Conservation (phyloP, 306 rosid species). For the Echinosophora koreensis region DNA sequence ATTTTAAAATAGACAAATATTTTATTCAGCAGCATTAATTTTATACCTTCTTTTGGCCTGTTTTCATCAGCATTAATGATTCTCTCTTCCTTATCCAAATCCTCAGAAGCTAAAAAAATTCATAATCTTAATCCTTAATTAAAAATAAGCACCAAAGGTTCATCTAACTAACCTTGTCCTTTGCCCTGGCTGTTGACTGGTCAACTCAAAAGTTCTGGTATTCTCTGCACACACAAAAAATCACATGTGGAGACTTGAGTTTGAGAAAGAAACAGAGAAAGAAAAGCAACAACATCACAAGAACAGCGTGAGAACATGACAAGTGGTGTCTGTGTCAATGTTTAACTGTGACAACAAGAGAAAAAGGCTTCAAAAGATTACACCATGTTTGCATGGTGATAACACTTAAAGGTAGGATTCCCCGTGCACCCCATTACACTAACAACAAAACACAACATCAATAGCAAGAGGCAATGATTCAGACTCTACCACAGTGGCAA, state of each 20-base stretch:
- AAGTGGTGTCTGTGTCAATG: constrained; percentile 55
- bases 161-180: constrained; percentile 62
- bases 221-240: constrained; percentile 66
- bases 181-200: constrained; percentile 56
- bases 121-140: constrained; percentile 25
- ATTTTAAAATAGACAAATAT: constrained; percentile 40
- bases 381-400: constrained; percentile 49
- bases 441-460: constrained; percentile 38
- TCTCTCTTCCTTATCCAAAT: constrained; percentile 38
- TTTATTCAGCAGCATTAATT: constrained; percentile 28
- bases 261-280: constrained; percentile 47
- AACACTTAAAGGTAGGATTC: constrained; percentile 42
- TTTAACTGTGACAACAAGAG: constrained; percentile 50
- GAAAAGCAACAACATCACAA: constrained; percentile 67
- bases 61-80: constrained; percentile 43
- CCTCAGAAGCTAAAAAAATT: constrained; percentile 44
- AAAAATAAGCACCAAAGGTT: constrained; percentile 40
- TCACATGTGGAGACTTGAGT: constrained; percentile 49
- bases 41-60: constrained; percentile 35
- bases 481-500: constrained; percentile 35
- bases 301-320: constrained; percentile 72
- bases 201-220: constrained; percentile 55
- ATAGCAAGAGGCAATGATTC: constrained; percentile 42
- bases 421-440: constrained; percentile 50
- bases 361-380: constrained; percentile 47